Evolutionary conservation across 805 yeast genomes (phyloP).

Genomic region (Monosporozyma aquatica): DNA sequence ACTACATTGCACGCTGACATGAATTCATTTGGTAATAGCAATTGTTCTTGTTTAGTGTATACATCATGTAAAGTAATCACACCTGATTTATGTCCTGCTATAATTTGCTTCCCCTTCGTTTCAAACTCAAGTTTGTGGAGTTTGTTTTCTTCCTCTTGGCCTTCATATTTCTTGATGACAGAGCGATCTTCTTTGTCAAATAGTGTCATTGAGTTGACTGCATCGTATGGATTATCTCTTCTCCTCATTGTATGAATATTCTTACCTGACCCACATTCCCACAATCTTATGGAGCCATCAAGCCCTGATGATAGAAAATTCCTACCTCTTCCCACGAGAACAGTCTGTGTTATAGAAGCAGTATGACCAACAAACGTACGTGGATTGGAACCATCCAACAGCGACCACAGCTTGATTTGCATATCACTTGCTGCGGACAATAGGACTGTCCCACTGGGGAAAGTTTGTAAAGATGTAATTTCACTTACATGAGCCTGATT

Average conservation of each 20-base stretch:
- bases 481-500: conserved; percentile 43
- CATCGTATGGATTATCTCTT: conserved; percentile 30
- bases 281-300: conserved; percentile 50
- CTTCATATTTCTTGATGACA: neutral
- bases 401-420: conserved; percentile 54
- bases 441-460: conserved; percentile 58
- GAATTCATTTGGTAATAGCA: conserved; percentile 22
- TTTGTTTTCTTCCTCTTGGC: neutral
- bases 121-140: conserved; percentile 39
- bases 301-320: conserved; percentile 48
- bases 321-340: conserved; percentile 54
- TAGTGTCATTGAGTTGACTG: conserved; percentile 23
- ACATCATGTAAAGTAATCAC: conserved; percentile 36
- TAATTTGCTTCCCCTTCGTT: conserved; percentile 35
- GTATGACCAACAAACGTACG: conserved; percentile 46
- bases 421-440: conserved; percentile 53
- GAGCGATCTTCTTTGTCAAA: neutral
- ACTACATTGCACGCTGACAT: conserved; percentile 20
- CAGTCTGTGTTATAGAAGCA: conserved; percentile 39
- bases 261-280: conserved; percentile 61
- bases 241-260: conserved; percentile 36
- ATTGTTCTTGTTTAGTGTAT: conserved; percentile 16
- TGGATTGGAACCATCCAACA: conserved; percentile 38
- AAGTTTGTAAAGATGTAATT: conserved; percentile 37
- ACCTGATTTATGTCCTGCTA: conserved; percentile 37